Conservation (phyloP, 2,329 filamentous ascomycete genomes). For the Sclerotinia spermophila region DNA sequence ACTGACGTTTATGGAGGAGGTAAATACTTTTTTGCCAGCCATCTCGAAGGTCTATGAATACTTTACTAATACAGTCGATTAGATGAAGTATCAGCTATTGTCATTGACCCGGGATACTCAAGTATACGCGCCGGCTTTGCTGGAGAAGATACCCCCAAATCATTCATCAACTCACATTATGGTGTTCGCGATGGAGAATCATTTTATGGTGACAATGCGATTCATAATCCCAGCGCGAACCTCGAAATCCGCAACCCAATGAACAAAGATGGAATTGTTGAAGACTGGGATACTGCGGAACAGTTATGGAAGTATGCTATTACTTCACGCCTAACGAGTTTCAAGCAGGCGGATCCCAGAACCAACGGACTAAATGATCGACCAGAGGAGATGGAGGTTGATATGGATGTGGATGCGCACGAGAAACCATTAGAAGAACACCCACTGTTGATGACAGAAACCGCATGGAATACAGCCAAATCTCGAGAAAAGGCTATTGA, state of each 20-base stretch:
- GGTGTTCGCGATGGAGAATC: slow-evolving; percentile 55
- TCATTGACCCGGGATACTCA: slow-evolving; percentile 92
- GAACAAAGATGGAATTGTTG: slow-evolving; percentile 81
- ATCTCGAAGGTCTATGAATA: background rate
- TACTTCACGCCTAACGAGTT: slow-evolving; percentile 79
- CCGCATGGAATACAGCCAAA: slow-evolving; percentile 86
- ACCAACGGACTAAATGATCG: slow-evolving; percentile 78
- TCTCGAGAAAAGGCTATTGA: slow-evolving; percentile 91
- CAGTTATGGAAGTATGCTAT: slow-evolving; percentile 92
- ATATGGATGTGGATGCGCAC: slow-evolving; percentile 54
- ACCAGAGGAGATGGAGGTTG: slow-evolving; percentile 40
- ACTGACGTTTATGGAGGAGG: slow-evolving; percentile 63
- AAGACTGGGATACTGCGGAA: slow-evolving; percentile 92
- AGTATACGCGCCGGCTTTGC: slow-evolving; percentile 92
- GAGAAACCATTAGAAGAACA: slow-evolving; percentile 84
- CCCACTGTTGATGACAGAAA: slow-evolving; percentile 89
- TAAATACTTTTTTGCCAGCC: slow-evolving; percentile 36
- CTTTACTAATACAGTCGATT: slow-evolving; percentile 20
- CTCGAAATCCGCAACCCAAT: slow-evolving; percentile 92
- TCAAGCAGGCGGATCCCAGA: slow-evolving; percentile 63
- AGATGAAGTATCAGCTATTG: slow-evolving; percentile 97
- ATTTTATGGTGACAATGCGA: slow-evolving; percentile 86
- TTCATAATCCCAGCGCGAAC: slow-evolving; percentile 70
- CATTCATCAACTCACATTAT: slow-evolving; percentile 87
- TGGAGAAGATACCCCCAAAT: slow-evolving; percentile 95